Evolutionary conservation across 2,329 filamentous ascomycete genomes (phyloP), one percentile per base, ranked within the genome.

Genomic region (Pezizomycotina sp.): DNA sequence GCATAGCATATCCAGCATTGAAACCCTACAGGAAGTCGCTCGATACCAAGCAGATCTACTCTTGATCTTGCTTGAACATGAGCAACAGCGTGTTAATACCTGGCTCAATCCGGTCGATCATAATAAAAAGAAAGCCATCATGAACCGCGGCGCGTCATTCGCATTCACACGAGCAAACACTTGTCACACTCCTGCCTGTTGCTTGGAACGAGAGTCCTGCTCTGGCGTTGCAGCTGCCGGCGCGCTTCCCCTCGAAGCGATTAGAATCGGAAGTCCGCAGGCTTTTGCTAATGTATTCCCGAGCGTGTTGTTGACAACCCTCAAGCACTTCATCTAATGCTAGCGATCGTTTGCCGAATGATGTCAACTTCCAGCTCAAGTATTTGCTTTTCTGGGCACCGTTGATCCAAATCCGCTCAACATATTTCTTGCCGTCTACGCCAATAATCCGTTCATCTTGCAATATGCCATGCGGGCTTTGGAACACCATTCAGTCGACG

Each of bases 381-480:
- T 92, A 92, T 56, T 63, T 98, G 10, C 63, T 98, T 2, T 93
- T 80, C 60, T 99, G 89, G 89, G 71, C 77, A 14, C 74, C 89
- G 0, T 75, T 92, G 20, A 92, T 92, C 52, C 89, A 89, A 0
- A 44, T 89, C 84, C 6, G 84, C 91, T 1, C 91, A 5, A 92
- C 83, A 0, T 83, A 91, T 58, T 95, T 98, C 62, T 57, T 92
- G 48, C 91, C 91, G 1, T 74, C 77, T 98, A 91, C 56, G 74
- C 75, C 25, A 86, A 92, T 51, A 77, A 99, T 52, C 80, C 91
- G 0, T 91, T 84, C 58, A 68, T 98, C 34, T 71, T 95, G 24
- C 91, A 99, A 56, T 98, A 95, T 56, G 89, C 89, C 1, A 92
- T 98, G 75, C 73, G 84, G 51, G 81, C 89, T 3, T 60, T 99